Conservation (phyloP, 192 early-diverging fungal species). For the Backusella luteola region DNA sequence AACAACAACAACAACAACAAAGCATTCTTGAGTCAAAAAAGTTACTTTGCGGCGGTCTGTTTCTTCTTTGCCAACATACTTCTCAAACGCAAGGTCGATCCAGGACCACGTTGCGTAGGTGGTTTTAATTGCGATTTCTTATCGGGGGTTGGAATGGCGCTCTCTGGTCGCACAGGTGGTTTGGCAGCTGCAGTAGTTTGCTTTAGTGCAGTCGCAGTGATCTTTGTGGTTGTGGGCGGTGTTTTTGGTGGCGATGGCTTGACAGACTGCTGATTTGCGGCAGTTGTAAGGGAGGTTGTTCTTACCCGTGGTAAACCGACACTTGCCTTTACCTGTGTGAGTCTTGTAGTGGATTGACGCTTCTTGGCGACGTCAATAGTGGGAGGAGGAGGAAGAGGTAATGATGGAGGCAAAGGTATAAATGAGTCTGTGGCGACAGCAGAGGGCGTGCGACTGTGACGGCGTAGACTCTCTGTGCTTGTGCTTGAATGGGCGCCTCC, state of each 20-base stretch:
- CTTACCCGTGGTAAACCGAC: slow-evolving; percentile 17
- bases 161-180: background rate
- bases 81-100: slow-evolving; percentile 32
- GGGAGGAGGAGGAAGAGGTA: background rate
- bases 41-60: background rate
- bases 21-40: too few species aligned
- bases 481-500: background rate
- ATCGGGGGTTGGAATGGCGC: background rate
- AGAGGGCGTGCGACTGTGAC: background rate
- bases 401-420: background rate
- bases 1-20: too few species aligned
- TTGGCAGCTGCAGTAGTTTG: background rate
- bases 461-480: background rate
- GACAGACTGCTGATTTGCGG: background rate
- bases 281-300: slow-evolving; percentile 7
- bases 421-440: background rate
- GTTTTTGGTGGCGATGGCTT: background rate
- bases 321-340: slow-evolving; percentile 11
- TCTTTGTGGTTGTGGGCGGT: background rate
- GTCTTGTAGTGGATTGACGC: slow-evolving; percentile 2
- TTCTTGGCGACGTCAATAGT: background rate
- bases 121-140: slow-evolving; percentile 20
- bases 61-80: slow-evolving; percentile 32
- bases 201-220: background rate
- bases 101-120: slow-evolving; percentile 31